Base-by-base conservation (phyloP, 768 basidiomycete genomes). In the Pisolithus microcarpus region DNA sequence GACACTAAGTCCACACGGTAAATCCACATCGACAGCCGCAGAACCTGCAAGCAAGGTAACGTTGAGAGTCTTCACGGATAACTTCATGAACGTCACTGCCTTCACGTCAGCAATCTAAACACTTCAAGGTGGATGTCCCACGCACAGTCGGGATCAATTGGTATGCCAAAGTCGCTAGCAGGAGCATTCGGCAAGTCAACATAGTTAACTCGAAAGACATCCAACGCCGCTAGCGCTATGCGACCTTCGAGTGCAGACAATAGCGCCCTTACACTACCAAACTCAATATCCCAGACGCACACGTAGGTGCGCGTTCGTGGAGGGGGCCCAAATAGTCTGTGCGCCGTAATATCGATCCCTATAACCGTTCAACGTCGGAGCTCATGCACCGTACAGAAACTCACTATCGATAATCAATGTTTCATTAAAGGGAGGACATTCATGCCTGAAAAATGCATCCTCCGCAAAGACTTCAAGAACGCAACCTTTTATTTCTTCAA, bases 211-310 rank as follows among this genome's bases (percentile, higher is more conserved):
- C 74, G 73, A 54, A 96, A 85, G 0, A 81, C 73, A 37, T 73
- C 70, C 4, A 72, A 66, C 19, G 80, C 81, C 5, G 81, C 74
- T 8, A 68, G 63, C 11, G 93, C 57, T 15, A 77, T 56, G 53
- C 72, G 69, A 5, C 70, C 70, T 56, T 90, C 78, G 15, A 67
- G 62, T 7, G 83, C 79, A 2, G 84, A 77, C 18, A 84, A 53
- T 23, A 75, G 60, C 0, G 75, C 75, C 58, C 80, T 83, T 43
- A 89, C 61, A 31, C 73, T 62, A 6, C 91, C 91, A 16, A 92
- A 34, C n/a, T 70, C 70, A 42, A 94, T 78, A 60, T 95, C 91
- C 95, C 95, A 98, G 13, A 96, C 78, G 62, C 94, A 97, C 5
- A 95, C 72, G 61, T 98, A 98, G 1, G 91, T 84, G 2, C 87